Conservation (phyloP, 805 yeast genomes). For the Candida oleophila region DNA sequence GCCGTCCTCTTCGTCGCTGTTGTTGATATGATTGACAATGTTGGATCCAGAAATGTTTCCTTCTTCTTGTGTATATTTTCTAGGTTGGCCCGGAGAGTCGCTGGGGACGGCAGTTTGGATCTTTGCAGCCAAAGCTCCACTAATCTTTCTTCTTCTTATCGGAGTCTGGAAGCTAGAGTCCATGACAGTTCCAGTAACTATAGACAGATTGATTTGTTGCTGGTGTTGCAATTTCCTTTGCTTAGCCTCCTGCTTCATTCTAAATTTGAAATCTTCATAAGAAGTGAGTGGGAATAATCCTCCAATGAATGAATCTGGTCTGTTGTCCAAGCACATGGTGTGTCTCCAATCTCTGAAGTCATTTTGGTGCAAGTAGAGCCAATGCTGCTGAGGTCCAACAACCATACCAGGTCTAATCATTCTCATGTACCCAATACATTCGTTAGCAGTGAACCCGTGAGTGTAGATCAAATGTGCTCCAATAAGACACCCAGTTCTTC, state of each 20-base stretch:
- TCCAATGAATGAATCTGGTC: conserved; percentile 65
- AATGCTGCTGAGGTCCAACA: conserved; percentile 99
- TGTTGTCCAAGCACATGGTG: conserved; percentile 76
- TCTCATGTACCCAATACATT: conserved; percentile 95
- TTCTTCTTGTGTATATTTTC: conserved; percentile 45
- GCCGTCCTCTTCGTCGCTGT: conserved; percentile 5
- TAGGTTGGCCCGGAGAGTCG: conserved; percentile 96
- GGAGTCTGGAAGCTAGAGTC: conserved; percentile 69
- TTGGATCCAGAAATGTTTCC: conserved; percentile 13
- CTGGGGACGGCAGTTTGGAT: conserved; percentile 80
- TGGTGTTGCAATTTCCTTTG: conserved; percentile 32
- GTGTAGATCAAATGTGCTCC: conserved; percentile 97
- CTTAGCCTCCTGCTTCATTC: conserved; percentile 46
- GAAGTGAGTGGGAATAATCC: conserved; percentile 63
- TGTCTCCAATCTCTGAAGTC: conserved; percentile 96
- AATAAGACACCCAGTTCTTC: conserved; percentile 95
- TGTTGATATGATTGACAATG: conserved; percentile 3
- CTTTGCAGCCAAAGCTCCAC: conserved; percentile 67
- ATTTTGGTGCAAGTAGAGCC: conserved; percentile 94
- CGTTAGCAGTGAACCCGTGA: conserved; percentile 95
- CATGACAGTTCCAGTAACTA: conserved; percentile 20
- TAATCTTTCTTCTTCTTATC: conserved; percentile 61
- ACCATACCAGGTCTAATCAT: conserved; percentile 99
- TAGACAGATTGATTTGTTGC: conserved; percentile 29
- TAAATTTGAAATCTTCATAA: conserved; percentile 58